Percentiles rank a stretch among this genome's conserved stretches.
phyloP scores from a whole-genome alignment of 2,329 filamentous ascomycete species.

The Alternaria angustiovoidea region DNA sequence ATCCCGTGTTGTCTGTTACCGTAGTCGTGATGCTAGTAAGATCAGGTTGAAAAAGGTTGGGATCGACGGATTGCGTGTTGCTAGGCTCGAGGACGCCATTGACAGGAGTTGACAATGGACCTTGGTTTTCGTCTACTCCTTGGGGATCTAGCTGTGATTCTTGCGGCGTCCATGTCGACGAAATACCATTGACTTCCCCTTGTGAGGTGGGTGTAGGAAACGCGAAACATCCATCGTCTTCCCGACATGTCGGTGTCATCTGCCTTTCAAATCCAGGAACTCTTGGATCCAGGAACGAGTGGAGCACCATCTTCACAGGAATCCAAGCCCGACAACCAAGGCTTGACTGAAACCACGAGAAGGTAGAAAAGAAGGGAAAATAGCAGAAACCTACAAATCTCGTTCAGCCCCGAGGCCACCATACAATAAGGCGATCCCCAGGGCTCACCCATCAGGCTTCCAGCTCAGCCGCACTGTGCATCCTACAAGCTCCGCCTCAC shows the following conservation, averaged over 20 bases:
- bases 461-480: conserved; percentile 16
- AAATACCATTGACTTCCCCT: background rate
- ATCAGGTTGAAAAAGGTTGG: background rate
- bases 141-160: background rate
- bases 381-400: background rate
- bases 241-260: background rate
- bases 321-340: background rate
- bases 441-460: conserved; percentile 6
- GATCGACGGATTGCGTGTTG: background rate
- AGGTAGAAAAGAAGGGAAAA: background rate
- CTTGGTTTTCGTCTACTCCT: background rate
- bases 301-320: background rate
- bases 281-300: too few species aligned
- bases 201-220: background rate
- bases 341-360: background rate
- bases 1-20: background rate
- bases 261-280: background rate
- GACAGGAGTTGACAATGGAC: too few species aligned
- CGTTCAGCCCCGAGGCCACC: background rate
- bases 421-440: conserved; percentile 4
- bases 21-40: background rate
- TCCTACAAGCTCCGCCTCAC: conserved; percentile 19
- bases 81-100: background rate
- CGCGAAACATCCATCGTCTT: background rate
- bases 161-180: background rate